Evolutionary conservation across 2,329 filamentous ascomycete genomes (phyloP), one percentile per base, ranked within the genome.

Genomic region (Exophiala aquamarina): DNA sequence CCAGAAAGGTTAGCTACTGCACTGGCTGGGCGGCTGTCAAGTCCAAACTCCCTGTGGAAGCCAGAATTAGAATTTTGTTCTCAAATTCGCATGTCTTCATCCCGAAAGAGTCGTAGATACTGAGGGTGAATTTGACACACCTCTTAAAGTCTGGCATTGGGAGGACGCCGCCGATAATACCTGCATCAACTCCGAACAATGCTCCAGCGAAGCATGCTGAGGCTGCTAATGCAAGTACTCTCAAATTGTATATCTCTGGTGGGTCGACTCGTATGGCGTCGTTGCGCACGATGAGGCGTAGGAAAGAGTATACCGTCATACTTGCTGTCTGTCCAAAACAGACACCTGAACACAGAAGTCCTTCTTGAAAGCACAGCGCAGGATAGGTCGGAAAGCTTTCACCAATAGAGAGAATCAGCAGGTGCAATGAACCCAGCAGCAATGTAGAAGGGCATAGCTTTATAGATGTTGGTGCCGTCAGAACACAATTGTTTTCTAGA

Each of bases 211-310:
- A 87, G 65, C 83, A 86, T 33, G 81, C 73, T 67, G 80, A 82
- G 62, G 74, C 82, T 39, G 81, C 81, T 55, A 85, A 72, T 47
- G 74, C 74, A 54, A 83, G 79, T 23, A 84, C 81, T 46, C 83
- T 76, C 83, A 82, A 87, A 59, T 82, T 82, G 67, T 86, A 87
- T 48, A 87, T 82, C 62, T 85, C 77, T 15, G 75, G 71, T 13
- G 84, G 83, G 61, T 87, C 84, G 28, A 70, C 66, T 59, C 76
- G 81, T 78, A 87, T 87, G 36, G 85, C 80, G 63, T 88, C 82
- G 70, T 69, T 21, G 35, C 14, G 14, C 19, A 20, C 14, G 14
- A 44, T 15, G 13, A 9, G 37, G 23, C 37, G 37, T 28, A 40
- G 15, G 37, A 40, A 18, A 21, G 19, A 10, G 20, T 40, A 40